Percentiles rank a stretch among this genome's conserved stretches.
Conservation (phyloP, 495 filamentous ascomycete species). For the Penicillium longicatenatum region DNA sequence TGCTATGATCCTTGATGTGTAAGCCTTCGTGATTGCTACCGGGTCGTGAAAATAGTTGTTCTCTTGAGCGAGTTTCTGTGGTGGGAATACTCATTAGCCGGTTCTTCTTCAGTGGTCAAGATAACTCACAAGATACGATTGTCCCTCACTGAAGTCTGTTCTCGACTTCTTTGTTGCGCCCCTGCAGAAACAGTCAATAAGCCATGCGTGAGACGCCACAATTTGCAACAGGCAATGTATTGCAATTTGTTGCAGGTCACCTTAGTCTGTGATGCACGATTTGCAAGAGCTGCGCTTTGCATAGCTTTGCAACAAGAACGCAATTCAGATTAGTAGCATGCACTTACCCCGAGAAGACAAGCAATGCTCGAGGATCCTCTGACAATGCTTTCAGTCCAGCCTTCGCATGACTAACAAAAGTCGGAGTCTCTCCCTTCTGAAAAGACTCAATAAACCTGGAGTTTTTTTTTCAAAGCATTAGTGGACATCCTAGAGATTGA, state of each 20-base stretch:
- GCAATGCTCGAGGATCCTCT: conserved; percentile 41
- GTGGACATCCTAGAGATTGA: not conserved
- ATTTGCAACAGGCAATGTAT: too few species aligned
- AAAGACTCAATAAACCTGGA: conserved; percentile 62
- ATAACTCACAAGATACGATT: conserved; percentile 59
- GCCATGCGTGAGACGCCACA: not conserved
- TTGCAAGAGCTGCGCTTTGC: too few species aligned
- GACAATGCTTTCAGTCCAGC: conserved; percentile 56
- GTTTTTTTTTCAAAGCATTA: not conserved
- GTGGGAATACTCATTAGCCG: conserved; percentile 2
- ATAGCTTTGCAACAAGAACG: too few species aligned
- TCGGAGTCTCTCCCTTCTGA: conserved; percentile 70
- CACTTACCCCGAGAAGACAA: conserved; percentile 71
- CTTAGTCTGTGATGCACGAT: too few species aligned
- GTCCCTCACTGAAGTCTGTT: conserved; percentile 62
- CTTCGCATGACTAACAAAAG: conserved; percentile 71
- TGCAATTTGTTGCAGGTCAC: too few species aligned
- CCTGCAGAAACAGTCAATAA: conserved; percentile 35
- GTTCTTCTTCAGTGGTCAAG: not conserved
- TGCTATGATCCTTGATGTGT: conserved; percentile 39
- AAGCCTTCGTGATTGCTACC: conserved; percentile 5
- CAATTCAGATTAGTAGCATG: not conserved
- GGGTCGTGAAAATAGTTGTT: conserved; percentile 38
- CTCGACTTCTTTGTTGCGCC: conserved; percentile 59
- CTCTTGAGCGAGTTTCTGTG: conserved; percentile 48